phyloP scores from a whole-genome alignment of 2,329 filamentous ascomycete genomes.

The Coniochaeta prunicola region DNA sequence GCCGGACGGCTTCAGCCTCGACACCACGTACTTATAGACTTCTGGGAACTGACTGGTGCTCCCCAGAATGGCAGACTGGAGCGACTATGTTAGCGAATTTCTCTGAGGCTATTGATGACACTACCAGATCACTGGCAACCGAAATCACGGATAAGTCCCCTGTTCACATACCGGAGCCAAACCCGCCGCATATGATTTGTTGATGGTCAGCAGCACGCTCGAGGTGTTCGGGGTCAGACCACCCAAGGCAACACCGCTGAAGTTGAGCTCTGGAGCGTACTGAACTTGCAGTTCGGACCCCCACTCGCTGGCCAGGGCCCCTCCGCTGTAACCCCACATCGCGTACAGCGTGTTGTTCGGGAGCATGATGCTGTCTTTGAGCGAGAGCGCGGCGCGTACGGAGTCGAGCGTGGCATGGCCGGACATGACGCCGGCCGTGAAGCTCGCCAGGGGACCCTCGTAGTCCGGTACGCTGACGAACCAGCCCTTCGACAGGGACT shows the following conservation, averaged over 20 bases:
- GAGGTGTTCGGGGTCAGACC: slow-evolving; percentile 34
- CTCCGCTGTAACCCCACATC: slow-evolving; percentile 50
- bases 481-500: slow-evolving; percentile 31
- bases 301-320: slow-evolving; percentile 42
- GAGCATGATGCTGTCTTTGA: background rate
- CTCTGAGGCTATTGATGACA: background rate
- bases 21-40: slow-evolving; percentile 15
- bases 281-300: slow-evolving; percentile 42
- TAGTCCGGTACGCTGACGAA: slow-evolving; percentile 38
- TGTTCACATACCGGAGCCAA: background rate
- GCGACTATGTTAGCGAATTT: background rate
- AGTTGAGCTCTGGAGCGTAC: slow-evolving; percentile 45
- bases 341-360: slow-evolving; percentile 13
- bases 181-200: background rate
- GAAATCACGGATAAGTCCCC: too few species aligned
- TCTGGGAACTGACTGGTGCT: slow-evolving; percentile 23
- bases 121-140: too few species aligned
- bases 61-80: slow-evolving; percentile 17
- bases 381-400: slow-evolving; percentile 26
- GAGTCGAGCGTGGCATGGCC: slow-evolving; percentile 38
- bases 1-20: slow-evolving; percentile 6
- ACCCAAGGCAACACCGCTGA: slow-evolving; percentile 41
- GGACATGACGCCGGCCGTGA: slow-evolving; percentile 29
- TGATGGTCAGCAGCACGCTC: background rate
- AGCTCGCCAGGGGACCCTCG: slow-evolving; percentile 35